These are phyloP conservation scores for Myriangium duriaei DNA, from an alignment of 2,329 filamentous ascomycete genomes.

Conservation along the genomic window DNA sequence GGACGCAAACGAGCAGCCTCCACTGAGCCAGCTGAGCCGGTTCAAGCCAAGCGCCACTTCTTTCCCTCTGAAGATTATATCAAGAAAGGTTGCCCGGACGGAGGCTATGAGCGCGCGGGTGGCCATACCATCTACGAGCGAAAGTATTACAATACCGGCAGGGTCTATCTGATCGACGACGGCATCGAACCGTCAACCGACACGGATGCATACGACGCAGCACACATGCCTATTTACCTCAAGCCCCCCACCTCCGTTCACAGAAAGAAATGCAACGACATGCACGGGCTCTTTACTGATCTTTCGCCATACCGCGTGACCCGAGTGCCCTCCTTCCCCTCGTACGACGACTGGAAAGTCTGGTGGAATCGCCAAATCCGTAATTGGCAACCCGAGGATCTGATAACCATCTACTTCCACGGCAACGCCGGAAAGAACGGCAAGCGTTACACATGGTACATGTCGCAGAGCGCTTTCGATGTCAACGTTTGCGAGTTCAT, in stretches of 20 bases:
- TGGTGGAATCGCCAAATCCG: neutral
- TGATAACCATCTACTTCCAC: slow-evolving; percentile 8
- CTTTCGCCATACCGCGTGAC: slow-evolving; percentile 1
- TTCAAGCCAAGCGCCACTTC: no score
- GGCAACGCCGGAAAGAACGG: slow-evolving; percentile 5
- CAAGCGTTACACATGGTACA: slow-evolving; percentile 1
- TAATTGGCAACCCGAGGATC: neutral
- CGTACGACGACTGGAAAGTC: neutral
- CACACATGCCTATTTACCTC: no score
- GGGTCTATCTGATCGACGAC: slow-evolving; percentile 5
- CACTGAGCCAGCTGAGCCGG: no score
- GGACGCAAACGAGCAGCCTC: no score
- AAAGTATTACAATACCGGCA: slow-evolving; percentile 4
- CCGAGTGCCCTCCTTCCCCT: neutral
- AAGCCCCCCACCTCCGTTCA: neutral
- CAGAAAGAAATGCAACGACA: neutral
- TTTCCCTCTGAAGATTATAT: slow-evolving; percentile 1
- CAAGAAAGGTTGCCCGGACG: neutral
- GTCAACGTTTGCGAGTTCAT: slow-evolving; percentile 6
- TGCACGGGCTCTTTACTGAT: slow-evolving; percentile 4
- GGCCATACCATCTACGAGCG: slow-evolving; percentile 4
- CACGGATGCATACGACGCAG: neutral
- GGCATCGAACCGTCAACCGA: neutral
- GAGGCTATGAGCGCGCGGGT: neutral
- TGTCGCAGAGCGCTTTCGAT: neutral